These are phyloP conservation scores for Paecilomyces sp. DNA, from an alignment of 2,329 filamentous ascomycete species.

Conservation along the genomic window DNA sequence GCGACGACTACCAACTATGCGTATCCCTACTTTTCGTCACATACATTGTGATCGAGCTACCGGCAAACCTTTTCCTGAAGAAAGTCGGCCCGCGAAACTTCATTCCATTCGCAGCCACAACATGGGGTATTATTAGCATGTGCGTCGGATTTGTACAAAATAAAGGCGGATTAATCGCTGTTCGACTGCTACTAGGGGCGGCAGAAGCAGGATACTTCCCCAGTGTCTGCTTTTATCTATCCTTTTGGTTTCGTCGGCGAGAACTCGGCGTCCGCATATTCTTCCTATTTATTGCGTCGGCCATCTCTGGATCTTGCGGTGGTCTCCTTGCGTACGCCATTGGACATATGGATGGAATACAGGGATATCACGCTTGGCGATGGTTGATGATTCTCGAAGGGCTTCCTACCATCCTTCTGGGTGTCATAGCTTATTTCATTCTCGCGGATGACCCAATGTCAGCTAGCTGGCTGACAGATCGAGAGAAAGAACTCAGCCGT, in stretches of 20 bases:
- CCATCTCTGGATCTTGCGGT: conserved; percentile 2
- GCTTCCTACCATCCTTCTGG: conserved; percentile 3
- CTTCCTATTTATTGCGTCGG: conserved; percentile 23
- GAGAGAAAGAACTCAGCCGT: conserved; percentile 12
- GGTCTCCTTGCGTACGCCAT: neutral
- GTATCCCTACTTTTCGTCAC: neutral
- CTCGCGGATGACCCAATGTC: conserved; percentile 25
- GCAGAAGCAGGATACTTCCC: conserved; percentile 11
- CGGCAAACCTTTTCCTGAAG: neutral
- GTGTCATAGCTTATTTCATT: conserved; percentile 21
- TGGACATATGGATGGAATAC: conserved; percentile 1
- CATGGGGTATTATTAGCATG: neutral
- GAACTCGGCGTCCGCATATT: conserved; percentile 24
- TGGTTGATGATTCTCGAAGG: conserved; percentile 22
- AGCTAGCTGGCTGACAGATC: conserved; percentile 19
- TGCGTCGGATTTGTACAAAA: neutral
- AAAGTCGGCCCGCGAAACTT: neutral
- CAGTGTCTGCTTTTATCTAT: conserved; percentile 26
- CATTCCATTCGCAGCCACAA: neutral
- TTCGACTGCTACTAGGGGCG: conserved; percentile 11
- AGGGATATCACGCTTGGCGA: conserved; percentile 1
- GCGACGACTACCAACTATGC: neutral
- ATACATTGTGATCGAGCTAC: neutral
- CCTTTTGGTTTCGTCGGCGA: conserved; percentile 27
- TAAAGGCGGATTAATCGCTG: conserved; percentile 2